Evolutionary conservation across 495 filamentous ascomycete species (phyloP).

Genomic region (Talaromyces thailandensis): DNA sequence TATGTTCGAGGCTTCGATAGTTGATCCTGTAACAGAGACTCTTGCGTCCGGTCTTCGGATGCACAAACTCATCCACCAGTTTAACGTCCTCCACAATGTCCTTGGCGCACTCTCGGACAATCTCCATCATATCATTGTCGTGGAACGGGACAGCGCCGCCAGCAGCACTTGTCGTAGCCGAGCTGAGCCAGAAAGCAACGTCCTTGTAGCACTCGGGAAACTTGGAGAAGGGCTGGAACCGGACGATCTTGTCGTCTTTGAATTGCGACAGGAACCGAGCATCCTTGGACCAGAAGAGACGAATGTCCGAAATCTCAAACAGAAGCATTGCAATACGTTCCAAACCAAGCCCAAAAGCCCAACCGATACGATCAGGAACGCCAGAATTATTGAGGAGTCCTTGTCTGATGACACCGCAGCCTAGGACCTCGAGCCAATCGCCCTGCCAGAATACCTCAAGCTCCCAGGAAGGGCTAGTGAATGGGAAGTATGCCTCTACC

Average conservation of each 20-base stretch:
- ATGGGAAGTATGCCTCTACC: slow-evolving; percentile 95
- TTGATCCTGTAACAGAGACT: slow-evolving; percentile 90
- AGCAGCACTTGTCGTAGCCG: slow-evolving; percentile 36
- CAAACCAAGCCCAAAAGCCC: slow-evolving; percentile 92
- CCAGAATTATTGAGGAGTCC: slow-evolving; percentile 67
- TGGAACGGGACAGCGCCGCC: slow-evolving; percentile 55
- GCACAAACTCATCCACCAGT: slow-evolving; percentile 74
- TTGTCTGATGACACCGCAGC: slow-evolving; percentile 86
- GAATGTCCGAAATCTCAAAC: slow-evolving; percentile 90
- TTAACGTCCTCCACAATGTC: slow-evolving; percentile 81
- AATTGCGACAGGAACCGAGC: slow-evolving; percentile 78
- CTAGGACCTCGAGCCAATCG: slow-evolving; percentile 90
- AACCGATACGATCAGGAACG: slow-evolving; percentile 68
- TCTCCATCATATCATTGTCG: slow-evolving; percentile 96
- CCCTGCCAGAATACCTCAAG: slow-evolving; percentile 92
- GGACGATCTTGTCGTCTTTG: slow-evolving; percentile 51
- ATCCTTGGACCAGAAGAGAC: slow-evolving; percentile 93
- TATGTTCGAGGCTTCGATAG: slow-evolving; percentile 83
- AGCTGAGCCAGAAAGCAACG: slow-evolving; percentile 82
- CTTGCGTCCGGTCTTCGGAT: slow-evolving; percentile 75
- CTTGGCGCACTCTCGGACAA: slow-evolving; percentile 70
- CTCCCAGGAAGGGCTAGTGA: slow-evolving; percentile 92
- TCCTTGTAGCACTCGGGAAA: slow-evolving; percentile 83
- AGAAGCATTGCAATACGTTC: slow-evolving; percentile 95
- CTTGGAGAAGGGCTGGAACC: slow-evolving; percentile 81